These are phyloP conservation scores for Austropuccinia psidii DNA, from an alignment of 1,284 basidiomycete genomes.

Conservation along the genomic window DNA sequence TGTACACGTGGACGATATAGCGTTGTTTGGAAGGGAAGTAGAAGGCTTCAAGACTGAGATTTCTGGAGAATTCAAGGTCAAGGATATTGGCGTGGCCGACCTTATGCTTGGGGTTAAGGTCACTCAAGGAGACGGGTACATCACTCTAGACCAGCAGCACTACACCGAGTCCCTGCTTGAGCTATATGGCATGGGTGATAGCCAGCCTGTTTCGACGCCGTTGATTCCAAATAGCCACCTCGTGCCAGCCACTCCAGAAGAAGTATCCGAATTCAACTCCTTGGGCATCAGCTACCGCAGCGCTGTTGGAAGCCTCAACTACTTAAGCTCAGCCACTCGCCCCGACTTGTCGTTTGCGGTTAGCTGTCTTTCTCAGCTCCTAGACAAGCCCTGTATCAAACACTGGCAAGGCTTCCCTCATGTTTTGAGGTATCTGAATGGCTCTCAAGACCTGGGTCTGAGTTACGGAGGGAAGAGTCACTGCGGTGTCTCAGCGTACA, in stretches of 20 bases:
- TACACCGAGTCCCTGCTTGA: background rate
- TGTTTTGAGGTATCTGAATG: background rate
- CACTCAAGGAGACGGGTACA: background rate
- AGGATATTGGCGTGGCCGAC: background rate
- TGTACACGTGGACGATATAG: slow-evolving; percentile 10
- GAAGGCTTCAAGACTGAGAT: background rate
- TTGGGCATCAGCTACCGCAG: background rate
- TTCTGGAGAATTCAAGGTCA: background rate
- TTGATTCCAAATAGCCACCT: background rate
- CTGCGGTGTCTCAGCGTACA: no score
- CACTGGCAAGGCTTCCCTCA: background rate
- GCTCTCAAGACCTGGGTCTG: background rate
- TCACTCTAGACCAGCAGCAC: background rate
- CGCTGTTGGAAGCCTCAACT: background rate
- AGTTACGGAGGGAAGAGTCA: no score
- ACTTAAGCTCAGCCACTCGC: background rate
- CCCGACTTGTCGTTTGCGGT: background rate
- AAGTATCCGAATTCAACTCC: background rate
- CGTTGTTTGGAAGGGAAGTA: background rate
- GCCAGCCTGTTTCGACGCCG: background rate
- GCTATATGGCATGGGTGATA: background rate
- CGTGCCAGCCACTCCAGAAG: background rate
- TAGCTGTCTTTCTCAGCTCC: background rate
- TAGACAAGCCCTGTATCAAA: background rate
- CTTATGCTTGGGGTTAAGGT: background rate